Evolutionary conservation across 1,284 basidiomycete species (phyloP).

Genomic region (Sporisorium iseilematis-ciliati): DNA sequence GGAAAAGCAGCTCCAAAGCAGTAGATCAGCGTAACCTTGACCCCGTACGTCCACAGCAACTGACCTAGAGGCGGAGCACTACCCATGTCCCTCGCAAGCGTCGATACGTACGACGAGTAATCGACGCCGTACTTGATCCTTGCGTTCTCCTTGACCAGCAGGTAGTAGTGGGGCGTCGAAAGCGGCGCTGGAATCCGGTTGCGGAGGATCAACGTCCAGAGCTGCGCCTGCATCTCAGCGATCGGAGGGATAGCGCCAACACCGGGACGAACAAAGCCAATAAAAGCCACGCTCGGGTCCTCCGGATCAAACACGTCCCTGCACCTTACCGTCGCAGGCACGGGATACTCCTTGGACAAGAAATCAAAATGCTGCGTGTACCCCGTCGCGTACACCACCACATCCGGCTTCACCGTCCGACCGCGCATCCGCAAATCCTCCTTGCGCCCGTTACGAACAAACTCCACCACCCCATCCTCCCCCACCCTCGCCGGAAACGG

Average conservation of each 20-base stretch:
- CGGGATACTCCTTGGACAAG: slow-evolving; percentile 73
- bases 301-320: slow-evolving; percentile 74
- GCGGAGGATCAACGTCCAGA: slow-evolving; percentile 75
- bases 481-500: slow-evolving; percentile 75
- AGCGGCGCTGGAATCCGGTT: slow-evolving; percentile 72
- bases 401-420: slow-evolving; percentile 73
- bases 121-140: slow-evolving; percentile 78
- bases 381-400: slow-evolving; percentile 72
- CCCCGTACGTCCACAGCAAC: slow-evolving; percentile 74
- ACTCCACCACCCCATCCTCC: slow-evolving; percentile 73
- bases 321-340: slow-evolving; percentile 74
- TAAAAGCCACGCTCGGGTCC: slow-evolving; percentile 75
- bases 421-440: slow-evolving; percentile 73
- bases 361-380: slow-evolving; percentile 74
- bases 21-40: slow-evolving; percentile 75
- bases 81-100: slow-evolving; percentile 76
- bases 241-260: slow-evolving; percentile 78
- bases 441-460: slow-evolving; percentile 71
- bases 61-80: slow-evolving; percentile 74
- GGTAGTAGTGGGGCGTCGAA: slow-evolving; percentile 74
- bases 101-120: slow-evolving; percentile 75
- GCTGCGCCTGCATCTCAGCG: slow-evolving; percentile 77
- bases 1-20: slow-evolving; percentile 77
- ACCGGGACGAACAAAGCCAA: slow-evolving; percentile 77
- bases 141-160: slow-evolving; percentile 74